These are phyloP conservation scores for Glarea lozoyensis DNA, from an alignment of 495 filamentous ascomycete species.

Conservation along the genomic window DNA sequence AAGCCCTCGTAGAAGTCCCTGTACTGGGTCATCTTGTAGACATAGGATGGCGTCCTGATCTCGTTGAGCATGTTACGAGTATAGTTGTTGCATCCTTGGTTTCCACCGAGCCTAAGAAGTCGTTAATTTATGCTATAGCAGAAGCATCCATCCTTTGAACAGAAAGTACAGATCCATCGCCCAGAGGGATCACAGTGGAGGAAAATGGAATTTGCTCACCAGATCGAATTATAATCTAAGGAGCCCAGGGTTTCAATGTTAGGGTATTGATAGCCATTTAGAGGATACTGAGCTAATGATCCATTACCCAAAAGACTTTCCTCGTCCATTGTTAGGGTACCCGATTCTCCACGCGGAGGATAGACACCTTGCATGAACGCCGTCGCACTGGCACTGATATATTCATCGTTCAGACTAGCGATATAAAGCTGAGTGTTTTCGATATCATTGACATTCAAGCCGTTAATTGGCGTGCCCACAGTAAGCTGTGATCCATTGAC, in stretches of 20 bases:
- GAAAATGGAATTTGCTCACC: constrained; percentile 15
- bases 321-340: constrained; percentile 24
- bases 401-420: constrained; percentile 37
- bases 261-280: constrained; percentile 59
- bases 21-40: constrained; percentile 27
- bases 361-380: constrained; percentile 67
- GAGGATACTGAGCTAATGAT: constrained; percentile 33
- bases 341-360: constrained; percentile 42
- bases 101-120: constrained; percentile 37
- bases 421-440: constrained; percentile 38
- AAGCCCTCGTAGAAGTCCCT: constrained; percentile 43
- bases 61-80: constrained; percentile 30
- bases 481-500: constrained; percentile 21
- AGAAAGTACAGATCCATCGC: no score
- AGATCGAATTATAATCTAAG: constrained; percentile 45
- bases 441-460: constrained; percentile 31
- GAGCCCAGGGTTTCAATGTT: constrained; percentile 37
- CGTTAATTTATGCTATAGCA: background rate
- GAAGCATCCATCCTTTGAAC: no score
- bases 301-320: constrained; percentile 40
- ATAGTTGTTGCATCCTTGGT: constrained; percentile 38
- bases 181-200: no score
- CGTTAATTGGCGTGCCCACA: constrained; percentile 11
- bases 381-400: constrained; percentile 46
- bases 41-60: constrained; percentile 28